These are phyloP conservation scores for Populus euphratica DNA, from an alignment of 345 rosid species.

Conservation along the genomic window DNA sequence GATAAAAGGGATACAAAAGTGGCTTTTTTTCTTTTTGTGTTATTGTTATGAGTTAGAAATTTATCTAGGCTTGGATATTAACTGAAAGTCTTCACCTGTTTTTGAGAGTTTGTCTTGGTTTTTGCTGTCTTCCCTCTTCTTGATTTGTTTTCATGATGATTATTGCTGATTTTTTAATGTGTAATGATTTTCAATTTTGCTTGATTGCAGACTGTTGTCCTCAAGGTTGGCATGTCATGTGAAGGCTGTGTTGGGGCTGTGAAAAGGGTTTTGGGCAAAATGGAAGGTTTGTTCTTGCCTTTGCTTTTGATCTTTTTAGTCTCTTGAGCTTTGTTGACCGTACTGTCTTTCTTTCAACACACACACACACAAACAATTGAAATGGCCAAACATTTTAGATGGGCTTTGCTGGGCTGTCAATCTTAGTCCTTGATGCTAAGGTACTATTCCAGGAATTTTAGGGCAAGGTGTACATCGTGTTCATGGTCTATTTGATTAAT, in stretches of 20 bases:
- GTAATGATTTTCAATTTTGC: neutral
- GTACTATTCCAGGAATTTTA: neutral
- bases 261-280: constrained; percentile 73
- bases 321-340: neutral
- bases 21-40: neutral
- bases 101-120: neutral
- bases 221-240: constrained; percentile 83
- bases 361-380: neutral
- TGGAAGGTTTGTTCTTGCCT: constrained; percentile 57
- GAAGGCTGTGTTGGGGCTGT: constrained; percentile 81
- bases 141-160: neutral
- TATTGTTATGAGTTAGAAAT: neutral
- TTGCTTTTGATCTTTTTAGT: neutral
- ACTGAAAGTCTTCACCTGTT: neutral
- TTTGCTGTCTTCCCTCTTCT: neutral
- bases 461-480: neutral
- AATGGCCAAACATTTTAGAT: neutral
- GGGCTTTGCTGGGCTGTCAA: neutral
- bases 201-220: constrained; percentile 64
- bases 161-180: neutral
- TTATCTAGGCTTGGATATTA: neutral
- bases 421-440: neutral
- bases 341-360: neutral
- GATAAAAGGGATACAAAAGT: neutral
- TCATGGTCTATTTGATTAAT: neutral